Evolutionary conservation across 805 yeast genomes (phyloP), one percentile per base, ranked within the genome.

Genomic region (Peterozyma xylosa): DNA sequence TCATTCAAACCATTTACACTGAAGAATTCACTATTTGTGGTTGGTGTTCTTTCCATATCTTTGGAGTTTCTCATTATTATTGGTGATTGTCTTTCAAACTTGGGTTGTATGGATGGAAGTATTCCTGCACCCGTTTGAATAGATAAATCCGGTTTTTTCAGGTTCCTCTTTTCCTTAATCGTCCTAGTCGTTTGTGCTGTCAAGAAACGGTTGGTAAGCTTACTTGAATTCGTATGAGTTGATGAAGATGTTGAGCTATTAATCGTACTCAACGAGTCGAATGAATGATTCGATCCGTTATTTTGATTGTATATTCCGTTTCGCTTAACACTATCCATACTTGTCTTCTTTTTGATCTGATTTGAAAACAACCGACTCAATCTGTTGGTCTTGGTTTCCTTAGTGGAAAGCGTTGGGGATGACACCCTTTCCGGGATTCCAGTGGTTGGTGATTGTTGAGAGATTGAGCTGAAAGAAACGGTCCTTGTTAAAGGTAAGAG

Each of bases 111-210:
- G 7, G 27, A 21, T 21, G 27, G 27, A 21, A 21, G 27, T 7
- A 21, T 21, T 21, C 27, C 27, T 5, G 27, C 27, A 21, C 27
- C 27, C 4, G 27, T 21, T 41, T 59, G 63, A 11, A 60, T 52
- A 1, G 60, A 52, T 10, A 55, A 35, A 39, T 51, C 57, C 2
- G 62, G 59, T 37, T 54, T 52, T 37, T 57, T 57, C 44, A 58
- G 42, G 11, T 39, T 44, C 33, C 42, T 32, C 33, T 45, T 45
- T 2, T 45, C 44, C 39, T 45, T 45, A 11, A 45, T 37, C 6
- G 47, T 37, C 11, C 43, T 33, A 2, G 33, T 17, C 10, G 33
- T 30, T 43, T 7, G 43, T 14, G 14, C 16, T 16, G 39, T n/a
- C 9, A n/a, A 35, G 13, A 35, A 15, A 5, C 21, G 18, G 21